Evolutionary conservation across 768 basidiomycete species (phyloP).

Genomic region (Mycena galopus): DNA sequence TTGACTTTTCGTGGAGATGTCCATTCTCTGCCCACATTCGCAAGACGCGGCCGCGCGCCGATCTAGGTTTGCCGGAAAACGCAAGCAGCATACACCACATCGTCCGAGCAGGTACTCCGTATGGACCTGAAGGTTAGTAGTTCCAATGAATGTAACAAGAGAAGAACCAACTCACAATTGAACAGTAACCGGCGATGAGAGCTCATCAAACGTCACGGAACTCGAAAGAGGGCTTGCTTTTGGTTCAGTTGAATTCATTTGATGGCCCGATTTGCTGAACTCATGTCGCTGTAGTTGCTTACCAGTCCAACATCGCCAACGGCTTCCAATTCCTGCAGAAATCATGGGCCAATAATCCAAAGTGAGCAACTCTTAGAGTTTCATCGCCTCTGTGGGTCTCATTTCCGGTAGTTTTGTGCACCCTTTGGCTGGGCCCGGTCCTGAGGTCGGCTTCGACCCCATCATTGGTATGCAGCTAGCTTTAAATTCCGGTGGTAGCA

Average conservation of each 20-base stretch:
- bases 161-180: too few relatives aligned
- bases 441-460: constrained; percentile 17
- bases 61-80: constrained; percentile 36
- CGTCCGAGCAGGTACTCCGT: constrained; percentile 51
- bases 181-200: too few relatives aligned
- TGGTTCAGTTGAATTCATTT: constrained; percentile 14
- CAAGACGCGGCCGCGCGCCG: constrained; percentile 43
- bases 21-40: constrained; percentile 34
- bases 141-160: too few relatives aligned
- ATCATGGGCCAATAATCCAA: constrained; percentile 9
- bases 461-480: constrained; percentile 1
- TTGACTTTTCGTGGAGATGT: constrained; percentile 1
- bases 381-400: not conserved
- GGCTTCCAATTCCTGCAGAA: constrained; percentile 26
- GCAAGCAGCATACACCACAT: constrained; percentile 39
- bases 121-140: constrained; percentile 42
- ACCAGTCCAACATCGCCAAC: not conserved
- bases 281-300: not conserved
- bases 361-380: not conserved
- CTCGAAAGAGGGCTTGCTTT: constrained; percentile 29
- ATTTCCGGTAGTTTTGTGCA: not conserved
- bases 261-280: not conserved
- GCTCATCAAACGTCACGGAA: not conserved
- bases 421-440: too few relatives aligned
- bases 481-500: not conserved